Conservation (phyloP, 2,329 filamentous ascomycete species). For the Colletotrichum gigasporum region DNA sequence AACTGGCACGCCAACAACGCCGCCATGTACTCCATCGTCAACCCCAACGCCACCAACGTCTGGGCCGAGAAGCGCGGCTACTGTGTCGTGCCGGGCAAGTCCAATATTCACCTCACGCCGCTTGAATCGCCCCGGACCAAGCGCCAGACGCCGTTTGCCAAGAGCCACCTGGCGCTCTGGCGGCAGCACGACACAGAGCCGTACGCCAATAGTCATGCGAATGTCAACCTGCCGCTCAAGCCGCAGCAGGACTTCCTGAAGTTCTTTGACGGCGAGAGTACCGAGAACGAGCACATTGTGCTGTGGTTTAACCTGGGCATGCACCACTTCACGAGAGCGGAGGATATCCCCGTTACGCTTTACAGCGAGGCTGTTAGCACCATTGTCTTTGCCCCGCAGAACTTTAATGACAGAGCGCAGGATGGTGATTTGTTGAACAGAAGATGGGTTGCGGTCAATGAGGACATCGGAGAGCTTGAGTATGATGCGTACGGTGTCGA, state of each 20-base stretch:
- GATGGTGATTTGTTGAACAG: conserved; percentile 49
- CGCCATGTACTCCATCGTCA: conserved; percentile 55
- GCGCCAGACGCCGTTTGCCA: conserved; percentile 52
- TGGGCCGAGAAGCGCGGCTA: conserved; percentile 79
- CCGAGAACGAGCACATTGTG: conserved; percentile 49
- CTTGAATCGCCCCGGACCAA: conserved; percentile 51
- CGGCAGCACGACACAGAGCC: conserved; percentile 26
- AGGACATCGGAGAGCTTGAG: conserved; percentile 35
- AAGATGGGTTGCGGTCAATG: conserved; percentile 41
- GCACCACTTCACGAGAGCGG: conserved; percentile 47
- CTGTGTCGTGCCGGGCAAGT: conserved; percentile 99
- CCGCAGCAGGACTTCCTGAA: conserved; percentile 54
- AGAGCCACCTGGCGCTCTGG: conserved; percentile 54
- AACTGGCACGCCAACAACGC: conserved; percentile 54
- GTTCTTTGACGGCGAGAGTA: conserved; percentile 48
- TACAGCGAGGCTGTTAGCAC: conserved; percentile 43
- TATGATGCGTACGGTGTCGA: conserved; percentile 43
- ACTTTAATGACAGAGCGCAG: conserved; percentile 43
- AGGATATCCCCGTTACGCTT: conserved; percentile 42
- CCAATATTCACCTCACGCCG: conserved; percentile 71
- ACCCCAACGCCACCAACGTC: conserved; percentile 53
- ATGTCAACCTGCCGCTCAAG: conserved; percentile 37
- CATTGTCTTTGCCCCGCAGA: conserved; percentile 44
- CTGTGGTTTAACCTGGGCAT: conserved; percentile 60
- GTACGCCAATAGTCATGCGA: conserved; percentile 25